A percentile compares a stretch with the other conserved stretches of the same genome.
These are phyloP conservation scores for Scenedesmus sp. DNA, from an alignment of 163 green algal genomes.

Conservation along the genomic window DNA sequence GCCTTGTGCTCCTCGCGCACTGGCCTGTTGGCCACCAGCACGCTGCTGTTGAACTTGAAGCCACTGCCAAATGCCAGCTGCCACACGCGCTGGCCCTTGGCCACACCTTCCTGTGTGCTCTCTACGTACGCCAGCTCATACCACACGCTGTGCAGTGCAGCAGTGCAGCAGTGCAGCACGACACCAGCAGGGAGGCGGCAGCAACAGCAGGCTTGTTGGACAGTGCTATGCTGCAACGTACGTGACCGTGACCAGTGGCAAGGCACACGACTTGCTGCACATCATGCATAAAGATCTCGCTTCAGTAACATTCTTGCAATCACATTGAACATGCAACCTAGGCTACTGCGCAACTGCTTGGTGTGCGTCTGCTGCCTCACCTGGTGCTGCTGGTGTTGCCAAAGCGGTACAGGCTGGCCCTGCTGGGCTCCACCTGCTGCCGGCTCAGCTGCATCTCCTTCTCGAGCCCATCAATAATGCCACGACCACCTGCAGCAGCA, in stretches of 20 bases:
- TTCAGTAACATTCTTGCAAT: too few relatives aligned
- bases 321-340: background rate
- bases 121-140: constrained; percentile 84
- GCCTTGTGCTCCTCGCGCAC: constrained; percentile 21
- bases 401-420: constrained; percentile 92
- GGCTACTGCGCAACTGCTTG: background rate
- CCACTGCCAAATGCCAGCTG: constrained; percentile 94
- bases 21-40: constrained; percentile 78
- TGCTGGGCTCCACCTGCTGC: constrained; percentile 80
- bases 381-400: constrained; percentile 88
- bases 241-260: background rate
- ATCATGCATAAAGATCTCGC: background rate
- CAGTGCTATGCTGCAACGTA: background rate
- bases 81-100: constrained; percentile 79
- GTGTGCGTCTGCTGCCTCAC: background rate
- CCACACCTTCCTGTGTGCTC: constrained; percentile 58
- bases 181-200: background rate
- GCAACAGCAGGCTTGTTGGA: background rate
- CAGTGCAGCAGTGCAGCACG: too few relatives aligned
- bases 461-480: constrained; percentile 98
- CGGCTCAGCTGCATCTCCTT: constrained; percentile 90
- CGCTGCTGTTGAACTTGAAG: constrained; percentile 98
- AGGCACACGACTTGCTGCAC: background rate
- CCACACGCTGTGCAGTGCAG: constrained; percentile 56
- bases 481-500: constrained; percentile 67